Conservation (phyloP, 2,329 filamentous ascomycete genomes). For the Aspergillus pseudoviridinutans region DNA sequence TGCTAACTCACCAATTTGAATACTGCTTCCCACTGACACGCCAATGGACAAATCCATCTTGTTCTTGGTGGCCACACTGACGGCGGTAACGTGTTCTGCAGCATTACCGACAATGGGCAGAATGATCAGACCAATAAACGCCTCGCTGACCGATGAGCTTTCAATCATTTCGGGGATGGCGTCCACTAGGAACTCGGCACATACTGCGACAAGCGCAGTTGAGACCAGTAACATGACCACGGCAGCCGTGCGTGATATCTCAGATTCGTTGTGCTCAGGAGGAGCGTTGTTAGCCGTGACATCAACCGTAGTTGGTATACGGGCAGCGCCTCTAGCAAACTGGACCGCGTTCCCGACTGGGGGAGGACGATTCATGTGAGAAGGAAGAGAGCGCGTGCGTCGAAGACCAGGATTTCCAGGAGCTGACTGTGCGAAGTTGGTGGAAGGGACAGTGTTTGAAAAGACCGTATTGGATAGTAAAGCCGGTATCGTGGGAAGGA, state of each 20-base stretch:
- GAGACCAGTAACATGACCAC: conserved; percentile 53
- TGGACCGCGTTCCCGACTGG: conserved; percentile 32
- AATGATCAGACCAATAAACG: conserved; percentile 76
- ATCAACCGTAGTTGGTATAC: conserved; percentile 18
- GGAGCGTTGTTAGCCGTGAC: conserved; percentile 8
- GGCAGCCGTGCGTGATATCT: conserved; percentile 55
- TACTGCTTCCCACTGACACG: conserved; percentile 73
- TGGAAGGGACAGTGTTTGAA: conserved; percentile 18
- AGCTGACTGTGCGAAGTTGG: conserved; percentile 7
- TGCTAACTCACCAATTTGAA: conserved; percentile 58
- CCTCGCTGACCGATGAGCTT: conserved; percentile 59
- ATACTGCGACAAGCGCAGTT: conserved; percentile 57
- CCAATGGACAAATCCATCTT: conserved; percentile 83
- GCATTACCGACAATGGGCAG: conserved; percentile 81
- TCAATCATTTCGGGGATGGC: conserved; percentile 66
- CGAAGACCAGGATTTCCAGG: conserved; percentile 16
- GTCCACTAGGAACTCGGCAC: conserved; percentile 69
- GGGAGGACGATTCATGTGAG: conserved; percentile 20
- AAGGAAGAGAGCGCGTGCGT: conserved; percentile 32
- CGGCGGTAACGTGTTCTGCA: conserved; percentile 75
- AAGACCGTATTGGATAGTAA: conserved; percentile 35
- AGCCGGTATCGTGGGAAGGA: conserved; percentile 27
- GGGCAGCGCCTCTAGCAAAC: conserved; percentile 30
- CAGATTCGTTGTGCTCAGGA: conserved; percentile 17
- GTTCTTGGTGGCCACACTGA: conserved; percentile 75